Conservation (phyloP, 1,284 basidiomycete genomes). For the Erythrobasidium hasegawianum region DNA sequence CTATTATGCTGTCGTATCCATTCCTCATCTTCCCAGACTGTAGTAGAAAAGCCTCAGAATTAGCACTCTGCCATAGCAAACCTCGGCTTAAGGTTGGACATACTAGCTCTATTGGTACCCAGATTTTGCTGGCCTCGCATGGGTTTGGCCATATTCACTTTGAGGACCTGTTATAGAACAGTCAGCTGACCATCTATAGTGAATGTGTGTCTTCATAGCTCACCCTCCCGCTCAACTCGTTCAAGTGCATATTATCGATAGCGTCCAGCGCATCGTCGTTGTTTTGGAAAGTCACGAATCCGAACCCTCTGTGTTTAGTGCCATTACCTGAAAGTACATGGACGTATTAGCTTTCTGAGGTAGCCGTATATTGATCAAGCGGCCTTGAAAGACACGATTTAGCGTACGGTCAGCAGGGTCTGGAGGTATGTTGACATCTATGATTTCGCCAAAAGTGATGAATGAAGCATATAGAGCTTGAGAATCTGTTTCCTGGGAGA, state of each 20-base stretch:
- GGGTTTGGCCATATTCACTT: constrained; percentile 45
- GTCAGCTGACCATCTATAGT: too few relatives aligned
- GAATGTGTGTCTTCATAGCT: neutral
- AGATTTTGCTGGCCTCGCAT: constrained; percentile 35
- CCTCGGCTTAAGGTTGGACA: too few relatives aligned
- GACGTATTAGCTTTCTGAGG: neutral
- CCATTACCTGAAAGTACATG: constrained; percentile 6
- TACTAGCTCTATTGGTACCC: constrained; percentile 41
- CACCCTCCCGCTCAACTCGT: constrained; percentile 39
- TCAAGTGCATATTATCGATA: constrained; percentile 48
- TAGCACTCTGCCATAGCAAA: too few relatives aligned
- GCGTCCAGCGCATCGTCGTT: constrained; percentile 43
- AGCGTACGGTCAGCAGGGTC: constrained; percentile 42
- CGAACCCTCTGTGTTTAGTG: constrained; percentile 44
- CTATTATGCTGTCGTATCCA: constrained; percentile 38
- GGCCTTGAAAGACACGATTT: neutral
- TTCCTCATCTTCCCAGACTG: constrained; percentile 44
- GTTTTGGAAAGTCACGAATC: constrained; percentile 43
- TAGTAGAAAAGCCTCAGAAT: neutral
- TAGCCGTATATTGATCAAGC: neutral
- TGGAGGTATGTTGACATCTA: constrained; percentile 45
- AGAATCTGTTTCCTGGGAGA: constrained; percentile 41
- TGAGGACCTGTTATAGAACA: constrained; percentile 34
- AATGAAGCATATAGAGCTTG: constrained; percentile 43
- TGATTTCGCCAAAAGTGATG: constrained; percentile 45